These are phyloP conservation scores for Suhomyces coccinellae DNA, from an alignment of 1,139 yeast species.

Conservation along the genomic window DNA sequence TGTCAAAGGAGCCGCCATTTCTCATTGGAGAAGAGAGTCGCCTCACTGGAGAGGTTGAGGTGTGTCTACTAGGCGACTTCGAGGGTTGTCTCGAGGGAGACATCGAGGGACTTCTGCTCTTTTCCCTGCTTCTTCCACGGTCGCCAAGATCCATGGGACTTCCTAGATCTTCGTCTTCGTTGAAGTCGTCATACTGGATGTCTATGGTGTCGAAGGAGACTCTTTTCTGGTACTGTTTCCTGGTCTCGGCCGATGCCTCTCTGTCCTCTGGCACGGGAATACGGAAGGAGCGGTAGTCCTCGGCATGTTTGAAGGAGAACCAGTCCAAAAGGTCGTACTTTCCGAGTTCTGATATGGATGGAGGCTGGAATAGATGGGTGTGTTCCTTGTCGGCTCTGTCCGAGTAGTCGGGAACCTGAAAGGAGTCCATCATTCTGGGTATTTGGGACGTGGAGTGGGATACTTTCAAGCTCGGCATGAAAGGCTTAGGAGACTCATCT, in stretches of 20 bases:
- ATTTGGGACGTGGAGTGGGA: slow-evolving; percentile 7
- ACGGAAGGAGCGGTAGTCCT: slow-evolving; percentile 24
- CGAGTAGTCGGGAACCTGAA: neutral
- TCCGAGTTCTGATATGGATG: slow-evolving; percentile 1
- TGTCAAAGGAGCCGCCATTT: slow-evolving; percentile 10
- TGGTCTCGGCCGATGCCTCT: slow-evolving; percentile 5
- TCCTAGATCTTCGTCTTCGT: slow-evolving; percentile 19
- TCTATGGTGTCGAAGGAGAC: slow-evolving; percentile 51
- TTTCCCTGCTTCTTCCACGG: slow-evolving; percentile 15
- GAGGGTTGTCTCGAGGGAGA: slow-evolving; percentile 17
- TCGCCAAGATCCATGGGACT: slow-evolving; percentile 7
- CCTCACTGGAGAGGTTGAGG: slow-evolving; percentile 7
- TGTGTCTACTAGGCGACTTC: slow-evolving; percentile 17
- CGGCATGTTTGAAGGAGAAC: slow-evolving; percentile 21
- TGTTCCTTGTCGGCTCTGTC: slow-evolving; percentile 2
- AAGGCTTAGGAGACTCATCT: neutral
- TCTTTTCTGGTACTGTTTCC: slow-evolving; percentile 18
- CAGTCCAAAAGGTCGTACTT: slow-evolving; percentile 26
- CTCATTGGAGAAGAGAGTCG: slow-evolving; percentile 14
- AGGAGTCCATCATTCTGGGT: neutral
- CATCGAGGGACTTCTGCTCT: slow-evolving; percentile 13
- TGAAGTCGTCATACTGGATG: slow-evolving; percentile 28
- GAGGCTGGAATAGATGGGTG: slow-evolving; percentile 7
- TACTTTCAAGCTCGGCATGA: slow-evolving; percentile 1
- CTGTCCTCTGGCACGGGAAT: slow-evolving; percentile 20